Percentiles rank a stretch among this genome's conserved stretches.
Conservation (phyloP, 257 asterid species). For the Fraxinus cuspidata region DNA sequence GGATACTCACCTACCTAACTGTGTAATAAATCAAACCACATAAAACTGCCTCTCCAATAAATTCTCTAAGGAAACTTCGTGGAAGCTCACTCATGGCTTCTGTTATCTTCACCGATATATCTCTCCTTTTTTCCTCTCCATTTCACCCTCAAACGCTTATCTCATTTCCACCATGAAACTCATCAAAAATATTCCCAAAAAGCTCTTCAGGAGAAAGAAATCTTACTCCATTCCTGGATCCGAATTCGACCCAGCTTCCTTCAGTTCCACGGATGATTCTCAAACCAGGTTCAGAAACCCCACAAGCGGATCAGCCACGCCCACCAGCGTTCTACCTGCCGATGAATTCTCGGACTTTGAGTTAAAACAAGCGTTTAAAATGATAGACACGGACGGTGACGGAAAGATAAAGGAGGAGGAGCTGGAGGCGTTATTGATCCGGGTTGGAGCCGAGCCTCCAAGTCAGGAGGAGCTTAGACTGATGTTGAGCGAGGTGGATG, state of each 20-base stretch:
- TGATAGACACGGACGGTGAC: conserved; percentile 52
- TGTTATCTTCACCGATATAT: conserved; percentile 39
- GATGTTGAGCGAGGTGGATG: conserved; percentile 48
- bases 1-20: not conserved
- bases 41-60: not conserved
- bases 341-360: conserved; percentile 37
- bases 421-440: conserved; percentile 38
- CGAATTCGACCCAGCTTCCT: conserved; percentile 36
- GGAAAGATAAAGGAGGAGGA: conserved; percentile 52
- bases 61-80: conserved; percentile 49
- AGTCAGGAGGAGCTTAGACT: conserved; percentile 42
- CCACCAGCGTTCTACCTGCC: conserved; percentile 46
- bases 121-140: conserved; percentile 14
- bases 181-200: conserved; percentile 47
- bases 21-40: not conserved
- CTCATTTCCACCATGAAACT: conserved; percentile 48
- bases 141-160: not conserved
- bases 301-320: conserved; percentile 38
- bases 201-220: conserved; percentile 41
- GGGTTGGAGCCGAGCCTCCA: conserved; percentile 44
- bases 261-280: conserved; percentile 30
- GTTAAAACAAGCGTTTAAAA: conserved; percentile 46
- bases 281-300: conserved; percentile 23
- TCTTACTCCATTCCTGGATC: conserved; percentile 44
- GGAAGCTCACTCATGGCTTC: conserved; percentile 56